A percentile compares a stretch with the other conserved stretches of the same genome.
These are phyloP conservation scores for Juncus effusus DNA, from an alignment of 176 grass and related monocot genomes.

Conservation along the genomic window DNA sequence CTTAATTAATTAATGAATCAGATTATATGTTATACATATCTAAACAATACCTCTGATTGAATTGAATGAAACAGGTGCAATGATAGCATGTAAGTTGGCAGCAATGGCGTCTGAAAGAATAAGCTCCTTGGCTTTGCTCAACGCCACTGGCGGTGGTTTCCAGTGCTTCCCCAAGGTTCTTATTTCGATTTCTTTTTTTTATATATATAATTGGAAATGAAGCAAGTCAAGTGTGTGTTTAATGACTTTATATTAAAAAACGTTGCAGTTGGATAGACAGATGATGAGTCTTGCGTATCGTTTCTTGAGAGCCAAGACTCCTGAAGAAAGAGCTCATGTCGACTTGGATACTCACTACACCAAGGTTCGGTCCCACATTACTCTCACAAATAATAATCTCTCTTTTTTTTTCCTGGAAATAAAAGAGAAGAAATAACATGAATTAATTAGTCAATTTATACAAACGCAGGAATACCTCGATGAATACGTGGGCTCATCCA, in stretches of 20 bases:
- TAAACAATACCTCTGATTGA: too few species aligned
- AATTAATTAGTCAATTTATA: not conserved
- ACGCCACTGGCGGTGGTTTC: constrained; percentile 85
- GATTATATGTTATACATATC: too few species aligned
- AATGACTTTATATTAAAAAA: not conserved
- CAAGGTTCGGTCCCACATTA: constrained; percentile 37
- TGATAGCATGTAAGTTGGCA: constrained; percentile 91
- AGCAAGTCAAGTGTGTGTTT: not conserved
- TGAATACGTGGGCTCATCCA: constrained; percentile 65
- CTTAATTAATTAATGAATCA: too few species aligned
- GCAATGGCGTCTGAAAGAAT: constrained; percentile 68
- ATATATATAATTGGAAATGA: not conserved
- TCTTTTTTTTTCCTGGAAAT: not conserved
- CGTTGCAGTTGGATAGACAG: constrained; percentile 68
- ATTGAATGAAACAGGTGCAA: constrained; percentile 48
- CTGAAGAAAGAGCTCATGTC: constrained; percentile 84
- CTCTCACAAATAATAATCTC: not conserved
- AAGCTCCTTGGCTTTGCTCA: constrained; percentile 80
- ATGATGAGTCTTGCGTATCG: constrained; percentile 91
- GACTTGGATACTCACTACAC: constrained; percentile 96
- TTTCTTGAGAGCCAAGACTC: constrained; percentile 83
- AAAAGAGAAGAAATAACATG: not conserved
- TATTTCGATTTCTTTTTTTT: not conserved
- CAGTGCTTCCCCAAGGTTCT: constrained; percentile 94
- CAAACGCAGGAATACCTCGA: constrained; percentile 90